phyloP scores from a whole-genome alignment of 1,284 basidiomycete genomes.

The Mycena sp. region DNA sequence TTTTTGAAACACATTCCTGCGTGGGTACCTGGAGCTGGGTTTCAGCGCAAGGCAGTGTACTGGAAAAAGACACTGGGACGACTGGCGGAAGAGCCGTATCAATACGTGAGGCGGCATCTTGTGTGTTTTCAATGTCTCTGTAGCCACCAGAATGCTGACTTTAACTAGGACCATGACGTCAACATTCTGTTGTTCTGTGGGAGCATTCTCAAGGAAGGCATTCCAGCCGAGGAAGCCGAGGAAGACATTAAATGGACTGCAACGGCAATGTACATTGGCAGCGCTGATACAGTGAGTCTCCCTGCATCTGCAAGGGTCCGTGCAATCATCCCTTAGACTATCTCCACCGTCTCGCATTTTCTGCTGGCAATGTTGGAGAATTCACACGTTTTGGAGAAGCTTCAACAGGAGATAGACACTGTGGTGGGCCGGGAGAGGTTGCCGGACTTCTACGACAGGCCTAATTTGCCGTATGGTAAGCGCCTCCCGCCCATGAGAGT shows the following conservation, averaged over 20 bases:
- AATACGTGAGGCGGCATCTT: no score
- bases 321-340: constrained; percentile 34
- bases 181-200: no score
- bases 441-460: constrained; percentile 48
- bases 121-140: no score
- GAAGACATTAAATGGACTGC: constrained; percentile 58
- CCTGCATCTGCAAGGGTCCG: background rate
- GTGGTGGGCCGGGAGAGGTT: constrained; percentile 46
- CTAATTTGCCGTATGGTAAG: constrained; percentile 43
- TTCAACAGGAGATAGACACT: background rate
- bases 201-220: no score
- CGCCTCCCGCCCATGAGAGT: background rate
- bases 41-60: constrained; percentile 59
- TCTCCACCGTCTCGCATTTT: constrained; percentile 45
- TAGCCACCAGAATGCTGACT: no score
- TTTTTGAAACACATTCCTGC: constrained; percentile 50
- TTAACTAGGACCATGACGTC: no score
- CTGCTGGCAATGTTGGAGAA: constrained; percentile 7
- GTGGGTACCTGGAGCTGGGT: constrained; percentile 55
- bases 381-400: background rate
- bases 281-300: constrained; percentile 53
- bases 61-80: constrained; percentile 48
- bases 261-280: constrained; percentile 58
- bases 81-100: background rate
- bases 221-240: constrained; percentile 31